Evolutionary conservation across 2,329 filamentous ascomycete genomes (phyloP), one percentile per base, ranked within the genome.

Genomic region (Albifimbria verrucaria): DNA sequence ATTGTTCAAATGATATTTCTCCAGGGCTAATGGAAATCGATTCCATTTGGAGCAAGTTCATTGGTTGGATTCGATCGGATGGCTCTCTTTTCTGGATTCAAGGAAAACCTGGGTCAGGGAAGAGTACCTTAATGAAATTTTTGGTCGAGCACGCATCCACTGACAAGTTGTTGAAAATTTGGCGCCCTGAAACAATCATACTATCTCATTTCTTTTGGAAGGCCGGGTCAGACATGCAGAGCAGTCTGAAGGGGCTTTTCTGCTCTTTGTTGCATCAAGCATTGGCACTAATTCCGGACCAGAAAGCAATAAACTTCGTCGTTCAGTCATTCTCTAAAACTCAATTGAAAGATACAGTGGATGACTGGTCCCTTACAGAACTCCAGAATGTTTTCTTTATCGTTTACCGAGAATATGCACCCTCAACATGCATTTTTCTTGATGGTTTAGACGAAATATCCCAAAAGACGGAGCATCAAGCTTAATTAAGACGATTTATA

Each of bases 51-150:
- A 17, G 53, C 47, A 21, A 22, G 17, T 60, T 58, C 17, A 25
- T 43, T 1, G 24, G 50, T 7, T 62, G 59, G 58, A 12, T 62
- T 12, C 24, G 39, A 24, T 62, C 57, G 0, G 50, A 51, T 10
- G 45, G 26, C 2, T 23, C 18, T 1, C 20, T 49, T 0, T 71
- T 66, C 52, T 72, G 65, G 60, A 61, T 71, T 36, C 59, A 55
- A 12, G 68, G 67, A 1, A 70, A 70, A 47, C 59, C 65, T 0
- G 69, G 65, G 0, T 63, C 66, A 1, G 68, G 69, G 1, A 72
- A 72, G 43, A 64, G 57, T 10, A 69, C 64, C 0, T 48, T 71
- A 25, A 61, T 69, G 49, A 70, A 66, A 36, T 69, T 61, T 43
- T 36, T 71, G 7, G 15, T 56, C 2, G 28, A 53, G 1, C 42